phyloP scores from a whole-genome alignment of 2,329 filamentous ascomycete genomes.

The Colletotrichum aenigma region DNA sequence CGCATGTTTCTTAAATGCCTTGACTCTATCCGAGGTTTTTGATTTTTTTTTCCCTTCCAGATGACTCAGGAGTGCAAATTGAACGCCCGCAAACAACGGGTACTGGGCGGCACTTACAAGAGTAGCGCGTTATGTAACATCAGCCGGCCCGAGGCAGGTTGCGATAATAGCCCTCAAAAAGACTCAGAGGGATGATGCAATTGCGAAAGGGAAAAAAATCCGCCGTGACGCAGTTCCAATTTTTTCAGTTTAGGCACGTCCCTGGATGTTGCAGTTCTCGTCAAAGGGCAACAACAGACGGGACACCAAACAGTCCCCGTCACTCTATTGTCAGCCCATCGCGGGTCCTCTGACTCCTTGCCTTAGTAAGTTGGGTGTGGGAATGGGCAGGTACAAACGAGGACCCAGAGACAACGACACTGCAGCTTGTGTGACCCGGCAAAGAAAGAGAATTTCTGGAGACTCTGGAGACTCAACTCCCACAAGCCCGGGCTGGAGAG shows the following conservation, averaged over 20 bases:
- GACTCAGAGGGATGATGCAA: not conserved
- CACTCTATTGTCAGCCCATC: not conserved
- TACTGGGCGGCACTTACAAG: not conserved
- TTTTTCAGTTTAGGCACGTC: conserved; percentile 17
- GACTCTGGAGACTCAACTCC: not conserved
- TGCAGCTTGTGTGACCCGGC: not conserved
- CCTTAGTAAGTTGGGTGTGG: not conserved
- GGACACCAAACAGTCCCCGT: not conserved
- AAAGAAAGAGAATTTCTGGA: not conserved
- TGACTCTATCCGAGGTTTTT: not conserved
- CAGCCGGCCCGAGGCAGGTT: not conserved
- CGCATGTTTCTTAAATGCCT: not conserved
- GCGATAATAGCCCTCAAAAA: not conserved
- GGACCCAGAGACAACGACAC: not conserved
- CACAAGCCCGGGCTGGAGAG: not conserved
- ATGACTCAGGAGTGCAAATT: not conserved
- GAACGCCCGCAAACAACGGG: not conserved
- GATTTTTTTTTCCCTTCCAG: not conserved
- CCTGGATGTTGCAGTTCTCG: conserved; percentile 1
- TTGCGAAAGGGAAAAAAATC: not conserved
- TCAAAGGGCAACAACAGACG: not conserved
- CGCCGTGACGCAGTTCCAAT: not conserved
- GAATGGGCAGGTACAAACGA: not conserved
- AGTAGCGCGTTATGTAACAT: not conserved
- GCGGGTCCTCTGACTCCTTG: not conserved